A percentile compares a stretch with the other conserved stretches of the same genome.
phyloP scores from a whole-genome alignment of 2,329 filamentous ascomycete genomes.

The Claviceps cyperi region DNA sequence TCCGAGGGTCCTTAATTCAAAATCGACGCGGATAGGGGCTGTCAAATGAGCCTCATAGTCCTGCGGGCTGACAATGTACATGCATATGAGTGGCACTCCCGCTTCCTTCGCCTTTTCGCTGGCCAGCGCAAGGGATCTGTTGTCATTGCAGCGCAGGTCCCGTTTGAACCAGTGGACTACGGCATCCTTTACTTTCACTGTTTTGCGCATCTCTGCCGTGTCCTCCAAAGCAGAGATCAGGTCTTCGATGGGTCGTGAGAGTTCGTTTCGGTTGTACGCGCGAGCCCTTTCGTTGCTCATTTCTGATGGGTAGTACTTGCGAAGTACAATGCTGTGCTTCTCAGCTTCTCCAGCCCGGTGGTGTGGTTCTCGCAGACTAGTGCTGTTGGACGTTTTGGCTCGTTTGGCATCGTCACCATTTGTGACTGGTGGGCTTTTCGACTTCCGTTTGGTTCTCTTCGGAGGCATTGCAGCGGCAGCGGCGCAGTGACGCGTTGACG shows the following conservation, averaged over 20 bases:
- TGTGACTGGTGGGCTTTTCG: constrained; percentile 8
- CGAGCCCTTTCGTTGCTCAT: constrained; percentile 69
- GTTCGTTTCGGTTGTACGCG: constrained; percentile 55
- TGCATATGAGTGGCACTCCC: constrained; percentile 55
- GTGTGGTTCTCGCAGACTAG: constrained; percentile 30
- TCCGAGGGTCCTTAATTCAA: constrained; percentile 58
- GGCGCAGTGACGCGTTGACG: background rate
- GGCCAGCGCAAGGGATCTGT: constrained; percentile 54
- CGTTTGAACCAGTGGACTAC: constrained; percentile 88
- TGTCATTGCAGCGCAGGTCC: constrained; percentile 62
- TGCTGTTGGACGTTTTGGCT: constrained; percentile 18
- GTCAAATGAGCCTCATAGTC: constrained; percentile 73
- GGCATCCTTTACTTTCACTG: constrained; percentile 39
- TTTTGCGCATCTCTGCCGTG: constrained; percentile 39
- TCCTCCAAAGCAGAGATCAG: constrained; percentile 46
- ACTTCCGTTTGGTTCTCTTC: constrained; percentile 16
- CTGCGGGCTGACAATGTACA: constrained; percentile 72
- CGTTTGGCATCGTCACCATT: constrained; percentile 18
- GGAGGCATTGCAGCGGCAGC: constrained; percentile 15
- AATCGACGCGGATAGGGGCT: constrained; percentile 61
- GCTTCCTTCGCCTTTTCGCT: constrained; percentile 48
- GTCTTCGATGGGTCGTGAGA: constrained; percentile 59
- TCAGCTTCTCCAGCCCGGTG: constrained; percentile 31
- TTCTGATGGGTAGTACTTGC: constrained; percentile 70
- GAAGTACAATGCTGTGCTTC: constrained; percentile 48